Conservation (phyloP, 139 green algal species). For the Chlamydomonas urium region DNA sequence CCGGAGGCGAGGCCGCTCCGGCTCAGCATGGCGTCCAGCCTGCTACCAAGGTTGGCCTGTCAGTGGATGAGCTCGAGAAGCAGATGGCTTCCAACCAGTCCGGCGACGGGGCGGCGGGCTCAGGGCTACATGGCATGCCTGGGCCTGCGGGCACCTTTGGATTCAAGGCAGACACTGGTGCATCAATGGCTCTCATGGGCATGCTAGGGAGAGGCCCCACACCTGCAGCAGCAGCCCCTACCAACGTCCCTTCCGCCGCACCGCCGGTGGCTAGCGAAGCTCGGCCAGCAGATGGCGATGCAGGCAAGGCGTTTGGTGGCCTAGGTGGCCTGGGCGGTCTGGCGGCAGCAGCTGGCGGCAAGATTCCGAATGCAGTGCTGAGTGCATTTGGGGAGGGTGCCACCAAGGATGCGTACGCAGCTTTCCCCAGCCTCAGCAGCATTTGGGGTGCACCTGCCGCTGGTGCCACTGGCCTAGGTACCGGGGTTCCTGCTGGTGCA, state of each 20-base stretch:
- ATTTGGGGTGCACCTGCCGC: slow-evolving; percentile 5
- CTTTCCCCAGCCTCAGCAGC: neutral
- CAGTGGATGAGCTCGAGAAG: neutral
- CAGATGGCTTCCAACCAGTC: neutral
- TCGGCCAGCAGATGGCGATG: neutral
- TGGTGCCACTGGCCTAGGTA: neutral
- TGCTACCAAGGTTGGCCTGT: neutral
- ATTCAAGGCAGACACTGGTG: neutral
- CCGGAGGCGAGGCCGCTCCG: neutral
- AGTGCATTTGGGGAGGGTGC: slow-evolving; percentile 2
- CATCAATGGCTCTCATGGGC: neutral
- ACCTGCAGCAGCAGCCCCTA: neutral
- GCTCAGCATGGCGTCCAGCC: neutral
- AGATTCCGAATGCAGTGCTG: neutral
- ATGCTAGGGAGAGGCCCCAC: neutral
- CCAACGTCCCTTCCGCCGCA: neutral
- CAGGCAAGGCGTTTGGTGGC: neutral
- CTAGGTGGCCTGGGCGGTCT: neutral
- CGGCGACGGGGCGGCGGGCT: too few relatives aligned
- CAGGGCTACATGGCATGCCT: neutral
- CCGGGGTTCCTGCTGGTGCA: neutral
- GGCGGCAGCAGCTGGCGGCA: neutral
- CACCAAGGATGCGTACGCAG: slow-evolving; percentile 1
- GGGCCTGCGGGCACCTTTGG: neutral
- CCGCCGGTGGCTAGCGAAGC: neutral